A percentile compares a stretch with the other conserved stretches of the same genome.
These are phyloP conservation scores for Penicillium canescens DNA, from an alignment of 495 filamentous ascomycete species.

Conservation along the genomic window DNA sequence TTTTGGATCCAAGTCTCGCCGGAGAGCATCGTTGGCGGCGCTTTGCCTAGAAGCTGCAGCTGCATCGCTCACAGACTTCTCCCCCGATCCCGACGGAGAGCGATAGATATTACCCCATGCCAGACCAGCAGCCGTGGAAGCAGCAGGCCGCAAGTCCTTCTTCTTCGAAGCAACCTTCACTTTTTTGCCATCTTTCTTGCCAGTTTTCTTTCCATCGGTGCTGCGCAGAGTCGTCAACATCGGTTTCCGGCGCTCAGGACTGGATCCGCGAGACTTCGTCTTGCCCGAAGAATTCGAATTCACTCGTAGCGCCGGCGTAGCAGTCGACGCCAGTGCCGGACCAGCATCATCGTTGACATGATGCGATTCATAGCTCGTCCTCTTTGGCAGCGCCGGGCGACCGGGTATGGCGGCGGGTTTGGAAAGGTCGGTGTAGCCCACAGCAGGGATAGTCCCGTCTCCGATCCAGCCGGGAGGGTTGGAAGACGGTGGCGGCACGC, in stretches of 20 bases:
- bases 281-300: constrained; percentile 44
- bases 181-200: constrained; percentile 59
- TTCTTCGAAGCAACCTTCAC: constrained; percentile 31
- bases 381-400: constrained; percentile 51
- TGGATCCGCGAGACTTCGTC: constrained; percentile 63
- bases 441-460: constrained; percentile 75
- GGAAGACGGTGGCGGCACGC: constrained; percentile 9
- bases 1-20: constrained; percentile 25
- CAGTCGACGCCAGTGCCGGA: constrained; percentile 9
- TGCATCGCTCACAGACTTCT: constrained; percentile 37
- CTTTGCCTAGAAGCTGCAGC: constrained; percentile 33
- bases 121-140: constrained; percentile 83
- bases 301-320: constrained; percentile 36
- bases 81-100: constrained; percentile 22
- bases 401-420: constrained; percentile 66
- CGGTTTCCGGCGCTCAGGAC: constrained; percentile 75
- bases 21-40: constrained; percentile 26
- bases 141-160: constrained; percentile 49
- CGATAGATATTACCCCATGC: constrained; percentile 71
- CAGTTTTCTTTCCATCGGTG: constrained; percentile 57
- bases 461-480: constrained; percentile 65
- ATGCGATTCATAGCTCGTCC: constrained; percentile 50
- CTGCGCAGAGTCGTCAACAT: constrained; percentile 84
- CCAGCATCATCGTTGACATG: constrained; percentile 16
- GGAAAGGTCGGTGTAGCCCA: constrained; percentile 74